Percentiles rank a stretch among this genome's conserved stretches.
These are phyloP conservation scores for Spizellomyces sp. DNA, from an alignment of 192 early-diverging fungal genomes.

Conservation along the genomic window DNA sequence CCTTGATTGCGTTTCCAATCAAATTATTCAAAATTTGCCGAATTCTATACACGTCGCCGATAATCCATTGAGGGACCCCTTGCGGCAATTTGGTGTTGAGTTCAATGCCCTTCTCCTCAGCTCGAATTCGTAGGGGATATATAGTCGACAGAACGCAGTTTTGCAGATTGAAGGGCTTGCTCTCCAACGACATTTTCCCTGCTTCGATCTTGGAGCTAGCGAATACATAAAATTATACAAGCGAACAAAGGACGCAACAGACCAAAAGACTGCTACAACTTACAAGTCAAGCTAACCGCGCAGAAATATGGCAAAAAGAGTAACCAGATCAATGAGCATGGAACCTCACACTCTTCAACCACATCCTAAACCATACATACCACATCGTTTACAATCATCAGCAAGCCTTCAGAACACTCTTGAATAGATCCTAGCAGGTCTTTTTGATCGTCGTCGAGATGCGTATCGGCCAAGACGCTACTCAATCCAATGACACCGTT, in stretches of 20 bases:
- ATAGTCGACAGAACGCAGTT: constrained; percentile 11
- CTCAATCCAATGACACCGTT: constrained; percentile 18
- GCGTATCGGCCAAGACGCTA: constrained; percentile 19
- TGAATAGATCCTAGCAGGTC: constrained; percentile 15
- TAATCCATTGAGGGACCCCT: constrained; percentile 28
- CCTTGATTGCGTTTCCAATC: constrained; percentile 56
- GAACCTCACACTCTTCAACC: no score
- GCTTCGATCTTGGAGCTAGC: constrained; percentile 29
- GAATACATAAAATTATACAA: no score
- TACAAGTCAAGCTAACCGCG: no score
- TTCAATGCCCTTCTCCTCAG: constrained; percentile 19
- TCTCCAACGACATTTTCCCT: constrained; percentile 25
- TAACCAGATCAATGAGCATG: no score
- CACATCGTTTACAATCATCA: constrained; percentile 35
- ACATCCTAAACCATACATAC: no score
- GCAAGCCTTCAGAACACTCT: constrained; percentile 30
- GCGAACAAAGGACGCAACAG: no score
- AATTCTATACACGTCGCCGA: constrained; percentile 54
- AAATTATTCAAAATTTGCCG: constrained; percentile 56
- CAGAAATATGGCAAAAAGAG: no score
- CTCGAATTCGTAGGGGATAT: constrained; percentile 6
- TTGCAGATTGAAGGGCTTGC: constrained; percentile 18
- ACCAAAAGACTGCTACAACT: no score
- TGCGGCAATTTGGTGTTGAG: neutral
- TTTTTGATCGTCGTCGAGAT: constrained; percentile 18